phyloP scores from a whole-genome alignment of 176 grass and related monocot species.

The Raddia distichophylla region DNA sequence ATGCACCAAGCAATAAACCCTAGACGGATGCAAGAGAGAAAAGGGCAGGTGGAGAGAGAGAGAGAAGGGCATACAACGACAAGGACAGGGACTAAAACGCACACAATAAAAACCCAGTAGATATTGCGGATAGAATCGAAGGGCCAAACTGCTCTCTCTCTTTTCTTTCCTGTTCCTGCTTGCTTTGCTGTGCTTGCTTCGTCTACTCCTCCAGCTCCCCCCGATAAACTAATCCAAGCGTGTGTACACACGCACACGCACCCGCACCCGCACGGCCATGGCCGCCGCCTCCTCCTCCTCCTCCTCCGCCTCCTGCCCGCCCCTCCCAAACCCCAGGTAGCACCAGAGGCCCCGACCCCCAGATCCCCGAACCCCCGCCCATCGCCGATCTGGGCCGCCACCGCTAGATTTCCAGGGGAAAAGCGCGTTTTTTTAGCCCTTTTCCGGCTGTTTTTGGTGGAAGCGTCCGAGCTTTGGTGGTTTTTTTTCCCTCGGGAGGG shows the following conservation, averaged over 20 bases:
- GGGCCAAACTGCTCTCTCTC: conserved; percentile 17
- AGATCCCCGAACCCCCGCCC: background rate
- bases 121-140: conserved; percentile 9
- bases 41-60: conserved; percentile 21
- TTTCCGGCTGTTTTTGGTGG: conserved; percentile 11
- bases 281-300: conserved; percentile 2
- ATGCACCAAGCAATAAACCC: conserved; percentile 21
- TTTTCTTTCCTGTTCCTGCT: background rate
- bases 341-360: background rate
- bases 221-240: conserved; percentile 22
- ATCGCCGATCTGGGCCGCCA: conserved; percentile 28
- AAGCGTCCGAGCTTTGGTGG: conserved; percentile 25
- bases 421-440: conserved; percentile 30
- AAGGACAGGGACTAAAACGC: conserved; percentile 16
- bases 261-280: conserved; percentile 48
- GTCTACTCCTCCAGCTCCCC: conserved; percentile 33
- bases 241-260: conserved; percentile 12
- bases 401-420: conserved; percentile 41
- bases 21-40: background rate
- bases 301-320: background rate
- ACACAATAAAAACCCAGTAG: background rate
- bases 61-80: background rate
- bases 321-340: conserved; percentile 58
- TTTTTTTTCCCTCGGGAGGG: background rate
- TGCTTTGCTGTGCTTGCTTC: conserved; percentile 37